Evolutionary conservation across 495 filamentous ascomycete genomes (phyloP).

Genomic region (Lasiosphaeria miniovina): DNA sequence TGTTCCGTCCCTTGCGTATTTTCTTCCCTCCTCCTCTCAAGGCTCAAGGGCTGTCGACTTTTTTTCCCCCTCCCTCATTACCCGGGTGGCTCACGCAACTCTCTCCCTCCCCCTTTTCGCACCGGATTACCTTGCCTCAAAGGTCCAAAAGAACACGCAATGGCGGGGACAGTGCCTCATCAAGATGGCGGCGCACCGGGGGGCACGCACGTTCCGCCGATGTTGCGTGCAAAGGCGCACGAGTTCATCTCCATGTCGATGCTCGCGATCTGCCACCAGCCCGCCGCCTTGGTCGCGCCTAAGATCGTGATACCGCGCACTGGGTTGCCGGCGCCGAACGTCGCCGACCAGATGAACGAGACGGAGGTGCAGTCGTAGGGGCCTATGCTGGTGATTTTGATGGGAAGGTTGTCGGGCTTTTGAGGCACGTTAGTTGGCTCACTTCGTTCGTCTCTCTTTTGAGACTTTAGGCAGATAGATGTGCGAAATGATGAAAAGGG

Average conservation of each 20-base stretch:
- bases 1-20: too few relatives aligned
- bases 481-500: too few relatives aligned
- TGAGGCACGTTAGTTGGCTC: not conserved
- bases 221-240: slow-evolving; percentile 23
- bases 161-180: too few relatives aligned
- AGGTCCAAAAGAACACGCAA: too few relatives aligned
- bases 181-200: slow-evolving; percentile 8
- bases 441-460: not conserved
- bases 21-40: too few relatives aligned
- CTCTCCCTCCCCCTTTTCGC: too few relatives aligned
- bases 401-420: slow-evolving; percentile 23
- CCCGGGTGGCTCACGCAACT: too few relatives aligned
- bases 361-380: slow-evolving; percentile 27
- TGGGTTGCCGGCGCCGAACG: slow-evolving; percentile 15
- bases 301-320: slow-evolving; percentile 31
- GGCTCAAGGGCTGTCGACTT: too few relatives aligned
- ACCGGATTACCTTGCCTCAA: too few relatives aligned
- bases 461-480: not conserved
- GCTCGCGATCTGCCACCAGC: slow-evolving; percentile 27
- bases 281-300: slow-evolving; percentile 12
- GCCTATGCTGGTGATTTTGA: slow-evolving; percentile 8
- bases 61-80: too few relatives aligned
- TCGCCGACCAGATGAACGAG: slow-evolving; percentile 28
- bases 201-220: slow-evolving; percentile 21
- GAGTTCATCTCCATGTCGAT: slow-evolving; percentile 35